Base-by-base conservation (phyloP, 1,139 yeast genomes). In the Suhomyces guaymorum region DNA sequence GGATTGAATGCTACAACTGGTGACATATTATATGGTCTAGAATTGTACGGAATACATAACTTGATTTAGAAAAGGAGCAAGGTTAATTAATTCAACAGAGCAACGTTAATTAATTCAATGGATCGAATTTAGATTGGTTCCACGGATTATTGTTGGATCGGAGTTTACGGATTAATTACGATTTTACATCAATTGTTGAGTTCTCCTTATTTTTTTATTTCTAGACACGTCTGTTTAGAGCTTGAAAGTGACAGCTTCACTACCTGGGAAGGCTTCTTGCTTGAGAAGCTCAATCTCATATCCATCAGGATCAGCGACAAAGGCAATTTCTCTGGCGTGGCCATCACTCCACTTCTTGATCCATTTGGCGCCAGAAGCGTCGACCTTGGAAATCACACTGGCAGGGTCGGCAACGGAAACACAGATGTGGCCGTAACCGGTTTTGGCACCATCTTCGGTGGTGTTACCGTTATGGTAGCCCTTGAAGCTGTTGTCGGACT, bases 291-390 rank as follows among this genome's bases (percentile, higher is more conserved):
- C 96, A 47, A 92, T 71, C 40, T 81, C 73, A 66, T 92, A 92
- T 54, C 88, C 88, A 63, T 92, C 98, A n/a, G 97, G 97, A 55
- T 92, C 98, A 42, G 73, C 70, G 37, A 90, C 61, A 48, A 87
- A 83, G 1, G 87, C 96, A 53, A 82, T 66, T 38, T 68, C 71
- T 15, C 26, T 26, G 3, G 30, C 25, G 9, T 25, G 27, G 43
- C 87, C 89, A 47, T 77, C 73, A 44, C 84, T 78, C 57, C 69
- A 85, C 48, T 73, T 75, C 19, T 57, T 50, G 11, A 66, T 48
- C 75, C 74, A 69, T 37, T 56, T 55, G 22, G 58, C 52, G 27
- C 63, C 59, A 30, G 61, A 58, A 24, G 52, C 55, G 48, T 79
- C 76, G 51, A 82, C 61, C 48, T 72, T 67, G 25, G 69, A 52